These are phyloP conservation scores for Candida qinlingensis DNA, from an alignment of 805 yeast species.

Conservation along the genomic window DNA sequence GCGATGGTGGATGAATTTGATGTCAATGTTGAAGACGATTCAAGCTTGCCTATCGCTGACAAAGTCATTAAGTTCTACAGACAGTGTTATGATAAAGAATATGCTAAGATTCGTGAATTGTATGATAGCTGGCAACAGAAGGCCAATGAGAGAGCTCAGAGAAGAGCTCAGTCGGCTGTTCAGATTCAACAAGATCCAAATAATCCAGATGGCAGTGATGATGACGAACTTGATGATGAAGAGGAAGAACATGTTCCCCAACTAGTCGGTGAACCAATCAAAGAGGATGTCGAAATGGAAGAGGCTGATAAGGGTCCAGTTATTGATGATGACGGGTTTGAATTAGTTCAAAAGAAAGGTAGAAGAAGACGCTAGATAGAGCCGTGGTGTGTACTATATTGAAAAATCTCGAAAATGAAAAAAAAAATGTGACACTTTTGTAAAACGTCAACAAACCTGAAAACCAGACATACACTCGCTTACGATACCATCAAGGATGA, in stretches of 20 bases:
- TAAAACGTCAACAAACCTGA: not conserved
- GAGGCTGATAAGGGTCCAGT: conserved; percentile 49
- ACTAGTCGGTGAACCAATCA: conserved; percentile 19
- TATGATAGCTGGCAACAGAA: conserved; percentile 56
- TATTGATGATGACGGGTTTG: conserved; percentile 93
- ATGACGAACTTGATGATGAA: conserved; percentile 42
- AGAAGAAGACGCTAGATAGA: conserved; percentile 33
- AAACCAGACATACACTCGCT: not conserved
- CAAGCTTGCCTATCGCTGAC: conserved; percentile 71
- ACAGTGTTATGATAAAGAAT: conserved; percentile 53
- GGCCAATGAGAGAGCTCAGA: conserved; percentile 33
- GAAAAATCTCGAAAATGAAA: not conserved
- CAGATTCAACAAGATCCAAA: conserved; percentile 54
- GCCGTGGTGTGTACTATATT: too few relatives aligned
- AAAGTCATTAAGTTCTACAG: conserved; percentile 60
- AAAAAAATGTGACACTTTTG: not conserved
- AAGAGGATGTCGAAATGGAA: conserved; percentile 34
- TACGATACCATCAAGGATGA: not conserved
- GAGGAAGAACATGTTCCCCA: conserved; percentile 35
- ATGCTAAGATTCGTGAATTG: conserved; percentile 48
- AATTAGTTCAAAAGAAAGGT: conserved; percentile 75
- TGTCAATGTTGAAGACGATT: conserved; percentile 80
- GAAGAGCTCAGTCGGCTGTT: conserved; percentile 31
- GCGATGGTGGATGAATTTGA: conserved; percentile 97
- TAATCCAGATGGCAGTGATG: conserved; percentile 53